These are phyloP conservation scores for Lycium ferocissimum DNA, from an alignment of 257 asterid genomes.

Conservation along the genomic window DNA sequence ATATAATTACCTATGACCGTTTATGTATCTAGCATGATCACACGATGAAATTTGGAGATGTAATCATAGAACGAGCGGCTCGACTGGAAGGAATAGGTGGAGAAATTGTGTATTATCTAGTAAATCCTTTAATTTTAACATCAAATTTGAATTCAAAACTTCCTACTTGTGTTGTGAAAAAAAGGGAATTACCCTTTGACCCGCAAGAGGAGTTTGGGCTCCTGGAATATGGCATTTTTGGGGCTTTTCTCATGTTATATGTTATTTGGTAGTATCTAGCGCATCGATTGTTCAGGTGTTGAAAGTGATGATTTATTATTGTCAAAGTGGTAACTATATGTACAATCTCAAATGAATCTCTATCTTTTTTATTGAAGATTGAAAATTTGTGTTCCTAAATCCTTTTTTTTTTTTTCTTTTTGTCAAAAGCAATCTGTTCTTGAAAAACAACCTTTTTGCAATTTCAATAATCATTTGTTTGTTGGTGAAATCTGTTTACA, in stretches of 20 bases:
- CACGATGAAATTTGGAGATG: neutral
- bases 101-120: neutral
- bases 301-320: too few relatives aligned
- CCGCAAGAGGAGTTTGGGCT: neutral
- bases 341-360: neutral
- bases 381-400: neutral
- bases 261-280: too few relatives aligned
- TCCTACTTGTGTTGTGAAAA: neutral
- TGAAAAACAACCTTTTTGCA: too few relatives aligned
- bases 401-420: too few relatives aligned
- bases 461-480: neutral
- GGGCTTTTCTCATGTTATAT: too few relatives aligned
- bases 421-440: too few relatives aligned
- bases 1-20: too few relatives aligned
- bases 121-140: too few relatives aligned
- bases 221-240: neutral
- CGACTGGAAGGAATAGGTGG: neutral
- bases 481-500: too few relatives aligned
- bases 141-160: neutral
- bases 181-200: too few relatives aligned
- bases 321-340: neutral
- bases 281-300: too few relatives aligned
- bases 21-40: neutral
- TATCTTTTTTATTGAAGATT: neutral
- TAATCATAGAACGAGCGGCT: neutral